Evolutionary conservation across 78 protist genomes (phyloP).

Genomic region (Guillardia theta): DNA sequence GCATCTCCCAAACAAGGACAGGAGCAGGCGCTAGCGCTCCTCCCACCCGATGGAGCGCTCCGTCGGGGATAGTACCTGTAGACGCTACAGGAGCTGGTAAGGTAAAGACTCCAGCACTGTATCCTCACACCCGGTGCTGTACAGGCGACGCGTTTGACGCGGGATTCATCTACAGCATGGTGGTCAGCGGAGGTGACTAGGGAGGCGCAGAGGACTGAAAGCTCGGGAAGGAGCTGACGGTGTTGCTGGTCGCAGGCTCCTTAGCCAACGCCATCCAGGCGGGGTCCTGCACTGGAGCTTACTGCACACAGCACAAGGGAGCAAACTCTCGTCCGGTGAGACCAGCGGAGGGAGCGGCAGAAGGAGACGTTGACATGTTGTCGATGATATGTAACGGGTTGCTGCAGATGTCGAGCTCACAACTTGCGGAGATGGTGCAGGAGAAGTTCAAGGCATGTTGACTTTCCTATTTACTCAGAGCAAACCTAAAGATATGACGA

Average conservation of each 20-base stretch:
- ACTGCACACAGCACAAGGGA: background rate
- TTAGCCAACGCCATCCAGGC: background rate
- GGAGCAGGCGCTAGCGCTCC: background rate
- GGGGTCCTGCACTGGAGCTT: background rate
- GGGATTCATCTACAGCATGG: background rate
- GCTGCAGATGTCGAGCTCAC: background rate
- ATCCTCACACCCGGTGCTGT: background rate
- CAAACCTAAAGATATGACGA: background rate
- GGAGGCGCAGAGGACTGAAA: background rate
- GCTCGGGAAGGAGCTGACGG: background rate
- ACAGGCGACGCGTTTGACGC: background rate
- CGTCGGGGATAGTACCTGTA: background rate
- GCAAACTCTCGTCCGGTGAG: background rate
- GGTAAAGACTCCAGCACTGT: background rate
- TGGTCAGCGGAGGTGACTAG: background rate
- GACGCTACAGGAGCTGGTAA: background rate
- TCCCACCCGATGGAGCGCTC: background rate
- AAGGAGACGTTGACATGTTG: too few species aligned
- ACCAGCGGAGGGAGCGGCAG: too few species aligned
- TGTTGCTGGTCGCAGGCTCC: background rate
- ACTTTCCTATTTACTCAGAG: background rate
- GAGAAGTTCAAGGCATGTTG: background rate
- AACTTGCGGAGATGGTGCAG: background rate
- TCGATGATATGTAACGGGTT: background rate
- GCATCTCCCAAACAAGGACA: background rate